A percentile compares a stretch with the other conserved stretches of the same genome.
Evolutionary conservation across 768 basidiomycete species (phyloP).

Genomic region (Leccinellum albellum): DNA sequence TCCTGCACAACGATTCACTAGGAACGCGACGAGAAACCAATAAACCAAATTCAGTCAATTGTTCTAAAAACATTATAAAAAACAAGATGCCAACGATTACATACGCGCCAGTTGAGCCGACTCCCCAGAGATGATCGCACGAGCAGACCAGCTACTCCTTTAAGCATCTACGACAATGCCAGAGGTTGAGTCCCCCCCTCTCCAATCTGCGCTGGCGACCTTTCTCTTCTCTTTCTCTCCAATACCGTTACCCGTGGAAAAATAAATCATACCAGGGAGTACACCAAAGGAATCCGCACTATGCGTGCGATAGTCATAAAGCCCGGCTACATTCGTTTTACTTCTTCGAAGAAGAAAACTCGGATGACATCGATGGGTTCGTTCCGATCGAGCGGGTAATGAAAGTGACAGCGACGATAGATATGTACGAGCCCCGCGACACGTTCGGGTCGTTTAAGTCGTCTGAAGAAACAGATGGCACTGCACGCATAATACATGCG

Average conservation of each 20-base stretch:
- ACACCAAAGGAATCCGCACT: constrained; percentile 20
- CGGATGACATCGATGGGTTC: constrained; percentile 12
- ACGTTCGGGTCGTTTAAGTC: neutral
- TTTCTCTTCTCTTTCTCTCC: neutral
- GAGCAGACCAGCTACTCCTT: neutral
- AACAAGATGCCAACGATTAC: neutral
- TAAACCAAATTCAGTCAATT: neutral
- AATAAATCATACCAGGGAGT: constrained; percentile 12
- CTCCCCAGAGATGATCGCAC: neutral
- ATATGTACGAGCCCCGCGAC: neutral
- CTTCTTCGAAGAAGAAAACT: constrained; percentile 5
- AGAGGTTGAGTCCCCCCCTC: neutral
- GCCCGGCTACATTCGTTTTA: constrained; percentile 17
- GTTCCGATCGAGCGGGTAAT: constrained; percentile 13
- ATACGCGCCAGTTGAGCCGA: neutral
- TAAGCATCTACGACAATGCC: neutral
- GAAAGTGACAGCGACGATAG: neutral
- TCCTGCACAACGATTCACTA: too few species aligned
- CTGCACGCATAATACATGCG: neutral
- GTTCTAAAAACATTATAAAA: neutral
- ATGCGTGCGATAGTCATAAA: constrained; percentile 29
- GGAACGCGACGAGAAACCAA: too few species aligned
- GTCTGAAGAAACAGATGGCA: neutral
- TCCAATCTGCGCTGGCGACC: neutral
- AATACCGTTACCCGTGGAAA: constrained; percentile 16